Conservation (phyloP, 768 basidiomycete species). For the Russula griseocarnosa region DNA sequence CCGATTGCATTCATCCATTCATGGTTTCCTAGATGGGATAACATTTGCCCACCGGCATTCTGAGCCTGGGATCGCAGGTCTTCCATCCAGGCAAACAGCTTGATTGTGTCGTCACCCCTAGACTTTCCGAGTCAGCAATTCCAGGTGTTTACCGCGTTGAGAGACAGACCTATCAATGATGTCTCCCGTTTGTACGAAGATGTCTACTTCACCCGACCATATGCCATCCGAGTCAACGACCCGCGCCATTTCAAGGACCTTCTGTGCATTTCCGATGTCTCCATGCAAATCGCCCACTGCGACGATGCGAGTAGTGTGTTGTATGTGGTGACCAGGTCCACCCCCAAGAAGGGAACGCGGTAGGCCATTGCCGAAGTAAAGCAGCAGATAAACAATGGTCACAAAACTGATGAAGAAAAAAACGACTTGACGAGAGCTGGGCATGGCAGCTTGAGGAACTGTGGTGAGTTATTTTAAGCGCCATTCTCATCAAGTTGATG, state of each 20-base stretch:
- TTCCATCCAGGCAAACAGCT: slow-evolving; percentile 83
- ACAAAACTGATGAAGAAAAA: background rate
- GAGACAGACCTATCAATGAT: slow-evolving; percentile 78
- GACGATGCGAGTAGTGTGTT: slow-evolving; percentile 51
- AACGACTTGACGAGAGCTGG: slow-evolving; percentile 30
- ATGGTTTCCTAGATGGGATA: slow-evolving; percentile 88
- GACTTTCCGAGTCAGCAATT: slow-evolving; percentile 3
- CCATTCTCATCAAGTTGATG: too few relatives aligned
- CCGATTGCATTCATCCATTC: slow-evolving; percentile 93
- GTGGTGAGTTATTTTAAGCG: background rate
- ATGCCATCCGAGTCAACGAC: slow-evolving; percentile 67
- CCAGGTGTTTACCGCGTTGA: background rate
- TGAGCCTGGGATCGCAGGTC: slow-evolving; percentile 70
- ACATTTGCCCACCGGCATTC: slow-evolving; percentile 61
- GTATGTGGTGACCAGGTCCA: background rate
- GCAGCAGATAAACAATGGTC: background rate
- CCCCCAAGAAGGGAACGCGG: background rate
- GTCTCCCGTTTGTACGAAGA: slow-evolving; percentile 93
- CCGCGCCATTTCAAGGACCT: slow-evolving; percentile 73
- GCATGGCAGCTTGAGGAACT: slow-evolving; percentile 4
- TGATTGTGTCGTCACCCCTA: slow-evolving; percentile 88
- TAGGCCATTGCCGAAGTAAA: background rate
- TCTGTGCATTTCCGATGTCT: slow-evolving; percentile 72
- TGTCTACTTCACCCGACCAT: slow-evolving; percentile 81
- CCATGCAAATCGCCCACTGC: slow-evolving; percentile 94